Evolutionary conservation across 345 rosid genomes (phyloP).

Genomic region (Odontarrhena argentea): DNA sequence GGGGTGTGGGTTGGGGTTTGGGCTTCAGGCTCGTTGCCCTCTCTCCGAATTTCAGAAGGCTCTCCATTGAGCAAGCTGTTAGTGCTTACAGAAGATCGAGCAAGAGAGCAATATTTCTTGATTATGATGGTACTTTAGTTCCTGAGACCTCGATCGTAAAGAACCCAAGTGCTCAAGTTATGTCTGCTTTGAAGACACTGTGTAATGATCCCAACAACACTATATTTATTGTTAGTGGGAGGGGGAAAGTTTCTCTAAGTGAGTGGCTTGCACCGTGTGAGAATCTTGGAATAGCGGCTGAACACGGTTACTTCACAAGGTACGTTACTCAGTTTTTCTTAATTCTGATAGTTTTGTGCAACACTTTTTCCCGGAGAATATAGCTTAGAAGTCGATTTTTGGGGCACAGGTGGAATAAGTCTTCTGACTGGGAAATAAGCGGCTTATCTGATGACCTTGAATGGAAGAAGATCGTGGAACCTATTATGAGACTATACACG

Average conservation of each 20-base stretch:
- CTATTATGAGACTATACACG: constrained; percentile 59
- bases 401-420: constrained; percentile 53
- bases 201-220: constrained; percentile 50
- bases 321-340: constrained; percentile 27
- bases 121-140: constrained; percentile 55
- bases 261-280: constrained; percentile 50
- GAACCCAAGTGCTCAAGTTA: constrained; percentile 43
- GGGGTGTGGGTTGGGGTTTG: constrained; percentile 55
- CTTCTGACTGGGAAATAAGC: constrained; percentile 56
- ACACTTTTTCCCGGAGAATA: background rate
- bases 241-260: constrained; percentile 45
- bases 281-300: constrained; percentile 59
- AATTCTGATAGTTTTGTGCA: background rate
- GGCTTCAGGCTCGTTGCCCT: constrained; percentile 48
- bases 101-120: constrained; percentile 50
- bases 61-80: constrained; percentile 41
- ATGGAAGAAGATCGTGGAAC: constrained; percentile 60
- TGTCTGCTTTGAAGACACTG: constrained; percentile 40
- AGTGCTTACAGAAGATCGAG: constrained; percentile 42
- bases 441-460: constrained; percentile 46
- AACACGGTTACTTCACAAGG: constrained; percentile 57
- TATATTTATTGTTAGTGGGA: constrained; percentile 52
- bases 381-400: background rate
- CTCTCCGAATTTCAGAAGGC: constrained; percentile 50
- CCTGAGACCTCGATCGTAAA: constrained; percentile 40